Percentiles rank a stretch among this genome's conserved stretches.
Conservation (phyloP, 2,329 filamentous ascomycete species). For the Calonectria naviculata region DNA sequence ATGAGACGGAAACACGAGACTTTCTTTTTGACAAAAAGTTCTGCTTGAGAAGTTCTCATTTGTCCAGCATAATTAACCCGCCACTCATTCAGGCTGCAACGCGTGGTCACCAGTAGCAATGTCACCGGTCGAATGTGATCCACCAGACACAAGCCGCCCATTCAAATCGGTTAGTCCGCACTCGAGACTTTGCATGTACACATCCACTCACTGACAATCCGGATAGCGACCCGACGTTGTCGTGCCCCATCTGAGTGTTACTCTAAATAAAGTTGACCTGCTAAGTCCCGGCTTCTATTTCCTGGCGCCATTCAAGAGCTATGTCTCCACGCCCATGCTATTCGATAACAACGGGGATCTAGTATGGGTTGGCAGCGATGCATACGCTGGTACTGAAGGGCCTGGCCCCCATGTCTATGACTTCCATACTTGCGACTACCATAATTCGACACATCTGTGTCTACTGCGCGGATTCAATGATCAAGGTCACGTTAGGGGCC, state of each 20-base stretch:
- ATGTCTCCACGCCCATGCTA: neutral
- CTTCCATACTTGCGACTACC: neutral
- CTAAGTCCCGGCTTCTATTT: neutral
- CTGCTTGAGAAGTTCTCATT: too few relatives aligned
- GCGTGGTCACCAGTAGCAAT: neutral
- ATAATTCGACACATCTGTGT: neutral
- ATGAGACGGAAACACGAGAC: neutral
- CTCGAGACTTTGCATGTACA: neutral
- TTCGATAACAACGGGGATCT: neutral
- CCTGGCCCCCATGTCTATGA: neutral
- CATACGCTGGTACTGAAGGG: neutral
- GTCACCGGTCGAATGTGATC: neutral
- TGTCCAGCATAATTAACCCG: neutral
- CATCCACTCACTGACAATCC: neutral
- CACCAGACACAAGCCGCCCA: neutral
- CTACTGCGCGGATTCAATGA: conserved; percentile 1
- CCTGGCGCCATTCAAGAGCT: neutral
- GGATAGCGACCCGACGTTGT: neutral
- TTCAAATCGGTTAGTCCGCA: neutral
- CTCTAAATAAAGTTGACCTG: neutral
- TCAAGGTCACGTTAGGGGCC: neutral
- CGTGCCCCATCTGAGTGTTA: neutral
- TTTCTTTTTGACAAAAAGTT: too few relatives aligned
- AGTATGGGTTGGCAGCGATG: neutral
- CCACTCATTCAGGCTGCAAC: neutral